phyloP scores from a whole-genome alignment of 2,329 filamentous ascomycete species.

The Calonectria pseudoturangicola region DNA sequence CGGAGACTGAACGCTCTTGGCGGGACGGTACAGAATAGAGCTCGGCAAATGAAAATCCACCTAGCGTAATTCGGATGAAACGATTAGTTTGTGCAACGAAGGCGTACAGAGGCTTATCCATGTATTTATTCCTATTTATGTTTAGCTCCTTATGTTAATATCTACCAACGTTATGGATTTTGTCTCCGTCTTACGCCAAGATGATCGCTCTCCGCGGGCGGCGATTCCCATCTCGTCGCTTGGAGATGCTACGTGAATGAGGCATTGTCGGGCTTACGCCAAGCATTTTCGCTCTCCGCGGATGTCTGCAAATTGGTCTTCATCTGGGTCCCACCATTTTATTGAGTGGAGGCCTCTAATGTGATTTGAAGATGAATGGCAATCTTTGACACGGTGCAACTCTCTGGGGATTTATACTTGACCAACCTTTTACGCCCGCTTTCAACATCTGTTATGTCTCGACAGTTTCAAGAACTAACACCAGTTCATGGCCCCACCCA shows the following conservation, averaged over 20 bases:
- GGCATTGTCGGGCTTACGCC: conserved; percentile 4
- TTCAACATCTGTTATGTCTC: no score
- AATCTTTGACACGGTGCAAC: no score
- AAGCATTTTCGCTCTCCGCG: conserved; percentile 6
- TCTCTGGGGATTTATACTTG: neutral
- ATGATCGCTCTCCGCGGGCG: conserved; percentile 14
- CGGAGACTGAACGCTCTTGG: neutral
- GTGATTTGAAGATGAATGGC: neutral
- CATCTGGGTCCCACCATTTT: neutral
- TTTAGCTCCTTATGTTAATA: neutral
- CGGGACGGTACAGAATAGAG: conserved; percentile 1
- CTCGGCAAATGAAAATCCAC: conserved; percentile 2
- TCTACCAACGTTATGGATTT: neutral
- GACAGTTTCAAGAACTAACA: no score
- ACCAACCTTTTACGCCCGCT: neutral
- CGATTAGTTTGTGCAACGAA: neutral
- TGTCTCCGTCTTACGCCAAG: neutral
- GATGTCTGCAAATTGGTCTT: neutral
- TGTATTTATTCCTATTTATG: conserved; percentile 5
- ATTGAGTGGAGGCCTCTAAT: conserved; percentile 8
- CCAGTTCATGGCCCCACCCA: neutral
- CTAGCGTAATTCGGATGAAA: neutral
- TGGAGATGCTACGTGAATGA: neutral
- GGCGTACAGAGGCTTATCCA: neutral
- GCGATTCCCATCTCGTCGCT: neutral